Conservation (phyloP, 148 eudicot genomes). For the Fallopia convolvulus region DNA sequence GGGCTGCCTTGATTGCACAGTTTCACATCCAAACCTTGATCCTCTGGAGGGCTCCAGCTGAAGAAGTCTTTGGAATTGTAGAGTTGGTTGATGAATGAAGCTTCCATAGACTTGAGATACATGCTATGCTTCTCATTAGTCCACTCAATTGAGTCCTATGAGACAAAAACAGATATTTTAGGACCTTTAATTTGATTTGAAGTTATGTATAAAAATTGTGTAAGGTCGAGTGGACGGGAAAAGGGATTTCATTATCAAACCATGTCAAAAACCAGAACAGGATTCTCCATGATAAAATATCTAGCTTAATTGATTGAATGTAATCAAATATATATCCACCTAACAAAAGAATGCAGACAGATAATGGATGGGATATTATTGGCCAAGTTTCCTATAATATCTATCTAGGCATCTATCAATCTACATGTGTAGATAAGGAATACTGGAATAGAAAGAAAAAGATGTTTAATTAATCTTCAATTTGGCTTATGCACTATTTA, state of each 20-base stretch:
- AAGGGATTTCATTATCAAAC: not conserved
- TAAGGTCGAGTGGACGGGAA: not conserved
- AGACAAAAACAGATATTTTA: not conserved
- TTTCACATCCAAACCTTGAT: conserved; percentile 23
- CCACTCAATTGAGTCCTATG: conserved; percentile 39
- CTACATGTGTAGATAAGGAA: not conserved
- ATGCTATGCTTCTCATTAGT: conserved; percentile 77
- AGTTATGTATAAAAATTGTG: not conserved
- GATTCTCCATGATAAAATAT: not conserved
- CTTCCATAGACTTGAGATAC: conserved; percentile 81
- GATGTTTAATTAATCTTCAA: too few species aligned
- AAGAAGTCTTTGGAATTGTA: conserved; percentile 43
- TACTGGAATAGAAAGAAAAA: not conserved
- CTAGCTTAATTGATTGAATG: conserved; percentile 3
- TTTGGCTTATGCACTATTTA: too few species aligned
- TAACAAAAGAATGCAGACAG: not conserved
- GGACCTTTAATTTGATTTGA: not conserved
- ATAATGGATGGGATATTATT: not conserved
- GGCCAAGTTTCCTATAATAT: not conserved
- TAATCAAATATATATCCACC: not conserved
- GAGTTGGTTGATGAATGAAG: conserved; percentile 68
- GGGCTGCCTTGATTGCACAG: conserved; percentile 19
- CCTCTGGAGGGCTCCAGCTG: conserved; percentile 25
- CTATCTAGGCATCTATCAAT: not conserved
- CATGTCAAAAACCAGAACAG: not conserved